Conservation (phyloP, 306 rosid genomes). For the Biancaea sappan region DNA sequence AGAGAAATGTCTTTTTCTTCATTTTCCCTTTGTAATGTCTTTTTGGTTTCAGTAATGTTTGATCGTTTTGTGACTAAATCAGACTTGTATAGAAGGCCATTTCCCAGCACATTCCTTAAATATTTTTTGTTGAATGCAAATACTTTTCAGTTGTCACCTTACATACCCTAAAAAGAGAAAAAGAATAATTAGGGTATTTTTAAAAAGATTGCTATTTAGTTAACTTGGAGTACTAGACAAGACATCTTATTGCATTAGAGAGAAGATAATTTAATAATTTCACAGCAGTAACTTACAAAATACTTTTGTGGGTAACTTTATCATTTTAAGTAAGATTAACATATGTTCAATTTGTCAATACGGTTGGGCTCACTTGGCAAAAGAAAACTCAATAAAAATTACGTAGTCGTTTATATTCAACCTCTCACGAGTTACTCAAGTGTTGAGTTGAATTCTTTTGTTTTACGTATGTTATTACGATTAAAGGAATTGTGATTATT, state of each 20-base stretch:
- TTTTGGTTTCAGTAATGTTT: not conserved
- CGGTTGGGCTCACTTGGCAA: too few relatives aligned
- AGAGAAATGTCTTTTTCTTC: not conserved
- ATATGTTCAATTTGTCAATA: not conserved
- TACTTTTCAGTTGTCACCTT: not conserved
- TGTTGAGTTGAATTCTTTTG: too few relatives aligned
- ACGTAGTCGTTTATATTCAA: too few relatives aligned
- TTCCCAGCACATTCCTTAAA: slow-evolving; percentile 1
- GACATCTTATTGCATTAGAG: not conserved
- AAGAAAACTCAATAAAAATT: too few relatives aligned
- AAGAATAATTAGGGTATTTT: too few relatives aligned
- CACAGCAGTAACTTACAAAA: not conserved
- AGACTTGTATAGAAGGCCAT: too few relatives aligned
- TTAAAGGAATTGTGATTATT: too few relatives aligned
- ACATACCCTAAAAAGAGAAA: too few relatives aligned
- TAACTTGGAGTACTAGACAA: not conserved
- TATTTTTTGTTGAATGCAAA: slow-evolving; percentile 24
- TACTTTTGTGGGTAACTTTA: not conserved
- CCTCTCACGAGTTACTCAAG: too few relatives aligned
- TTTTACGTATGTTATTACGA: too few relatives aligned
- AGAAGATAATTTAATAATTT: not conserved
- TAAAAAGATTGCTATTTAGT: not conserved
- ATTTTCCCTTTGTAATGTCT: not conserved
- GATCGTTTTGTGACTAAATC: not conserved
- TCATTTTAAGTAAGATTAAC: not conserved